These are phyloP conservation scores for Lanmaoa rubissima DNA, from an alignment of 768 basidiomycete species.

Conservation along the genomic window DNA sequence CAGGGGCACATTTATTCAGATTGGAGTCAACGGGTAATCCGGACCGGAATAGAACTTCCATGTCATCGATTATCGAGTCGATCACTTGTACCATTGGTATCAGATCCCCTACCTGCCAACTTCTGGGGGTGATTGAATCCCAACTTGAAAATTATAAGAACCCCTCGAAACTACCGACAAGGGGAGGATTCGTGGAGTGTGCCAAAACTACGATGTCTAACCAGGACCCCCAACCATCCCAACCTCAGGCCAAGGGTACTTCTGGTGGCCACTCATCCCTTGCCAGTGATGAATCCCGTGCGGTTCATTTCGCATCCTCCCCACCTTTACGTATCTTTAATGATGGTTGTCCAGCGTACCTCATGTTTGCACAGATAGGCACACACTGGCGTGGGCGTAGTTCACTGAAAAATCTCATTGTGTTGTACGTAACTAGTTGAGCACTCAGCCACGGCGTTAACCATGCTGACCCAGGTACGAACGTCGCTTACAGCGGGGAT, in stretches of 20 bases:
- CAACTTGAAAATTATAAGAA: background rate
- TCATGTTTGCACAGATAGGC: background rate
- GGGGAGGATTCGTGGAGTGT: background rate
- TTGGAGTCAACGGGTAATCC: background rate
- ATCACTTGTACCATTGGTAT: background rate
- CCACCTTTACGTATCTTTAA: background rate
- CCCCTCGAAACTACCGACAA: background rate
- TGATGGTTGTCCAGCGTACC: background rate
- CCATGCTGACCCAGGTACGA: background rate
- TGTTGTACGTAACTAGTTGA: conserved; percentile 3
- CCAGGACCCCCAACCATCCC: background rate
- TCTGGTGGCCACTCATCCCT: background rate
- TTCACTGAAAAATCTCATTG: conserved; percentile 6
- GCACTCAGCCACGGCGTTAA: too few species aligned
- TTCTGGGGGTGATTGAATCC: background rate
- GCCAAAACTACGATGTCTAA: background rate
- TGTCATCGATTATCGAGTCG: too few species aligned
- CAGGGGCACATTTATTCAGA: background rate
- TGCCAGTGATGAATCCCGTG: background rate
- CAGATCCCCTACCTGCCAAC: background rate
- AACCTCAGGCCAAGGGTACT: background rate
- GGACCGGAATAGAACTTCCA: background rate
- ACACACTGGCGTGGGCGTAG: background rate
- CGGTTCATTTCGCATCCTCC: background rate
- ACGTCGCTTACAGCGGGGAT: conserved; percentile 3